Conservation (phyloP, 768 basidiomycete genomes). For the Amanita brunnescens region DNA sequence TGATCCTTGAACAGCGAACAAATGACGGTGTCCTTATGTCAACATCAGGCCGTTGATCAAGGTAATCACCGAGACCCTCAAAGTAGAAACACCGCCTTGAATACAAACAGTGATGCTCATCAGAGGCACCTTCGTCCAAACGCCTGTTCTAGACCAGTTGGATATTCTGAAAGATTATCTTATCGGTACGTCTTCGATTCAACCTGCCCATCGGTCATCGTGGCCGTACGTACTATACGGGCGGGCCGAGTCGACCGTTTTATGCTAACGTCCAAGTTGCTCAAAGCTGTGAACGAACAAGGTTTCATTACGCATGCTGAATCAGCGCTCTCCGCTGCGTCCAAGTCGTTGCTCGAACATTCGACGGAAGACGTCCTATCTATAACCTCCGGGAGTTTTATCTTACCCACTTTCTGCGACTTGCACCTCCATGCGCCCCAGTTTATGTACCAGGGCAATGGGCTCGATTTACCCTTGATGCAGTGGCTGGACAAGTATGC, state of each 20-base stretch:
- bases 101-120: background rate
- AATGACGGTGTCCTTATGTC: background rate
- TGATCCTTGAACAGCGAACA: background rate
- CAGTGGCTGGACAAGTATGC: constrained; percentile 80
- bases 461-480: constrained; percentile 78
- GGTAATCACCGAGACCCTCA: background rate
- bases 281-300: constrained; percentile 21
- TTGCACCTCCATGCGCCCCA: constrained; percentile 86
- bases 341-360: constrained; percentile 17
- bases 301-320: constrained; percentile 49
- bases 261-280: background rate
- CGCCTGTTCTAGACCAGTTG: constrained; percentile 41
- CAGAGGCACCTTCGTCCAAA: constrained; percentile 50
- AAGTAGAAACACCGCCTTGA: background rate
- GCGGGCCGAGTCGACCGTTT: too few relatives aligned
- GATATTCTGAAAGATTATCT: constrained; percentile 49
- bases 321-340: constrained; percentile 25
- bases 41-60: background rate
- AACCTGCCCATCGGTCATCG: background rate
- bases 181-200: constrained; percentile 28
- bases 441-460: constrained; percentile 81
- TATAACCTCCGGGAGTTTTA: constrained; percentile 49
- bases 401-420: constrained; percentile 77
- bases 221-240: background rate
- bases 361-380: constrained; percentile 14